phyloP scores from a whole-genome alignment of 2,329 filamentous ascomycete genomes.

The Fusarium marasasianum region DNA sequence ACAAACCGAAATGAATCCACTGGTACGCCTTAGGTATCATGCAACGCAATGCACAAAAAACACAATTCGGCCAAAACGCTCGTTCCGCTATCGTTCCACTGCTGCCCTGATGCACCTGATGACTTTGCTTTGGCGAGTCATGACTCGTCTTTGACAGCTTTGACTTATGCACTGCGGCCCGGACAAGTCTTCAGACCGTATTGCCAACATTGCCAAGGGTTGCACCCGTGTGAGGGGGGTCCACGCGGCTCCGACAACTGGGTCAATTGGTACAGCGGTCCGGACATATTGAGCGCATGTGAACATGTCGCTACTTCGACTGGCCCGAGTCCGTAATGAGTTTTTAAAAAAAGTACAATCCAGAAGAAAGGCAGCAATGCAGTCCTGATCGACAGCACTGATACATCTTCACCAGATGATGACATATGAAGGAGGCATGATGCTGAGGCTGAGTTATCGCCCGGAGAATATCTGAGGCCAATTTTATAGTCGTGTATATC shows the following conservation, averaged over 20 bases:
- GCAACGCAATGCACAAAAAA: constrained; percentile 29
- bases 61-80: constrained; percentile 19
- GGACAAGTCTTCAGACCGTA: background rate
- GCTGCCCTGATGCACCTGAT: constrained; percentile 5
- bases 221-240: background rate
- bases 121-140: constrained; percentile 13
- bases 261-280: background rate
- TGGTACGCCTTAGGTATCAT: constrained; percentile 40
- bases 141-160: constrained; percentile 19
- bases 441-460: background rate
- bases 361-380: background rate
- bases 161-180: constrained; percentile 1
- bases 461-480: background rate
- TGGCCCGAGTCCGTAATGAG: background rate
- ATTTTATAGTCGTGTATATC: constrained; percentile 1
- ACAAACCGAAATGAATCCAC: constrained; percentile 13
- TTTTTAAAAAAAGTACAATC: background rate
- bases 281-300: constrained; percentile 3
- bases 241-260: background rate
- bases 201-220: background rate
- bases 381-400: background rate
- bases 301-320: constrained; percentile 1
- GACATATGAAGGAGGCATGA: background rate
- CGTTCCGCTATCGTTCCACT: constrained; percentile 14
- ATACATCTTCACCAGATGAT: background rate